Percentiles rank a stretch among this genome's conserved stretches.
Conservation (phyloP, 108 stramenopile species). For the Fistulifera solaris region DNA sequence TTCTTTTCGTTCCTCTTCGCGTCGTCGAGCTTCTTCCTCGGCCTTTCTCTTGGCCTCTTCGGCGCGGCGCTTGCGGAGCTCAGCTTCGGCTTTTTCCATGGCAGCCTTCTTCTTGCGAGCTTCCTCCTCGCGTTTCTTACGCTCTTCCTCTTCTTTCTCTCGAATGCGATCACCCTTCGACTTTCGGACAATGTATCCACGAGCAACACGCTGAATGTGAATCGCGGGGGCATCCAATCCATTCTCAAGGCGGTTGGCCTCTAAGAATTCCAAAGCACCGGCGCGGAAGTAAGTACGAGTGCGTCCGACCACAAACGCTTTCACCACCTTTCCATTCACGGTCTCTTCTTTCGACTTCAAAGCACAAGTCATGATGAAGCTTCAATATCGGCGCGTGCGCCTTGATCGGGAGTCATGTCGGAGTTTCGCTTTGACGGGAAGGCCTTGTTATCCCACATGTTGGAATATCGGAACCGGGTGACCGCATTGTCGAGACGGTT, state of each 20-base stretch:
- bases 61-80: slow-evolving; percentile 7
- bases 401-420: slow-evolving; percentile 23
- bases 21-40: slow-evolving; percentile 6
- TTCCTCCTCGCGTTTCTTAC: slow-evolving; percentile 10
- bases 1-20: neutral
- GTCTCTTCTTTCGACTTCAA: slow-evolving; percentile 16
- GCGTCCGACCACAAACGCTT: slow-evolving; percentile 61
- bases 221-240: slow-evolving; percentile 56
- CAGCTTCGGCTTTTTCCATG: slow-evolving; percentile 3
- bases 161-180: slow-evolving; percentile 15
- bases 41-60: slow-evolving; percentile 7
- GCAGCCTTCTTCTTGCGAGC: slow-evolving; percentile 3
- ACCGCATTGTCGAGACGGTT: slow-evolving; percentile 82
- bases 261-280: slow-evolving; percentile 74
- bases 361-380: slow-evolving; percentile 32
- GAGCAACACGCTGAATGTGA: slow-evolving; percentile 28
- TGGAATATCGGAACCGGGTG: slow-evolving; percentile 60
- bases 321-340: slow-evolving; percentile 32
- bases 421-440: slow-evolving; percentile 27
- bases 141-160: slow-evolving; percentile 24
- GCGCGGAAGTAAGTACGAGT: slow-evolving; percentile 80
- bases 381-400: slow-evolving; percentile 29
- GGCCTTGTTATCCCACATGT: slow-evolving; percentile 25
- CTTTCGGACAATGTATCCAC: slow-evolving; percentile 23
- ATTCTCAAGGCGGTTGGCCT: slow-evolving; percentile 33